Evolutionary conservation across 139 green algal species (phyloP).

Genomic region (Micractinium conductrix): DNA sequence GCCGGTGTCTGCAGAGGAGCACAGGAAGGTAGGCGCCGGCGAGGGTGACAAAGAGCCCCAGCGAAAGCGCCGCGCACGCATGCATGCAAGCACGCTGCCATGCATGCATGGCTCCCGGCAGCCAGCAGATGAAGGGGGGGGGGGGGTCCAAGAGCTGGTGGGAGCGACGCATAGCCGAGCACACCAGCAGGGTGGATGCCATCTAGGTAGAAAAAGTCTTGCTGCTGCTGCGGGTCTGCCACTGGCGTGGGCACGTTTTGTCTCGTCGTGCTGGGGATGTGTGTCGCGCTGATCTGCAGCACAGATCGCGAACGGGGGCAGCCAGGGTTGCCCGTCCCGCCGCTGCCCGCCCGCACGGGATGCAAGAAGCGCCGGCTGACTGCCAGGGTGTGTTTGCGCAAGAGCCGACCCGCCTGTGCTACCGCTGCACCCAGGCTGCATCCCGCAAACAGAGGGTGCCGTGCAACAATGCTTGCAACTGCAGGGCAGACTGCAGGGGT

Average conservation of each 20-base stretch:
- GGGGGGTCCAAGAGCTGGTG: not conserved
- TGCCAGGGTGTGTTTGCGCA: no score
- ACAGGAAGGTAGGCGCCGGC: not conserved
- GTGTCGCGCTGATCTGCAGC: not conserved
- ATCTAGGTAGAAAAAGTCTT: not conserved
- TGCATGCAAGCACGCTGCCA: not conserved
- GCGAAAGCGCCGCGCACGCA: not conserved
- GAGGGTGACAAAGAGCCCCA: not conserved
- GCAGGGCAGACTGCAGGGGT: not conserved
- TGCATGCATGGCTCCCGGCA: not conserved
- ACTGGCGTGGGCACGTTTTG: not conserved
- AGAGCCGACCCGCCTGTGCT: no score
- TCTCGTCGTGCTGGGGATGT: not conserved
- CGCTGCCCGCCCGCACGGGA: no score
- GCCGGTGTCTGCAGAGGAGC: not conserved
- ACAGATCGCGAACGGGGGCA: no score
- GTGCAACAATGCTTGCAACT: not conserved
- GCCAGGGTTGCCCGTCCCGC: no score
- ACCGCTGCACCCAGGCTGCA: no score
- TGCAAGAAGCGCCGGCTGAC: no score
- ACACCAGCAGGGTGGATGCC: constrained; percentile 13
- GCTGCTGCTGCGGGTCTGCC: not conserved
- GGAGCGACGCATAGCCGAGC: not conserved
- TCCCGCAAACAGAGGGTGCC: no score
- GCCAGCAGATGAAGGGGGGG: not conserved